Evolutionary conservation across 192 early-diverging fungal species (phyloP).

Genomic region (Hyaloraphidium curvatum): DNA sequence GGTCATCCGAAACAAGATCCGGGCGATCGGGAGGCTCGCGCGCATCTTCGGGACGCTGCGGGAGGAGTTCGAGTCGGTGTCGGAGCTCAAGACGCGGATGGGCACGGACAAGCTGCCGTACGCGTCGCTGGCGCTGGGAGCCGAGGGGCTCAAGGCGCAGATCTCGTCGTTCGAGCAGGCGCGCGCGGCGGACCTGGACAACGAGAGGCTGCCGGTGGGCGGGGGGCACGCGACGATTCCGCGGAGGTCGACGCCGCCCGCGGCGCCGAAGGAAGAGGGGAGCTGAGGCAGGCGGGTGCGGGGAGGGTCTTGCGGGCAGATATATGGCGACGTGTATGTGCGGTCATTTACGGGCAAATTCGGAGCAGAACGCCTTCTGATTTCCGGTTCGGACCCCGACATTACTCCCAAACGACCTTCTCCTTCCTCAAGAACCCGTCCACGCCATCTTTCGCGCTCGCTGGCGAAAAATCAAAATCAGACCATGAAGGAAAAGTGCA

Average conservation of each 20-base stretch:
- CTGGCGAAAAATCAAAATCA: no score
- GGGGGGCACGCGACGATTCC: not conserved
- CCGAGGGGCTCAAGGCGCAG: constrained; percentile 76
- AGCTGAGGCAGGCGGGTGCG: no score
- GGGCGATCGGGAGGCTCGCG: constrained; percentile 81
- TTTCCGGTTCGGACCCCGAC: no score
- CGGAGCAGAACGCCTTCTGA: no score
- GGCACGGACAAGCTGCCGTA: constrained; percentile 67
- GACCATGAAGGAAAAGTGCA: no score
- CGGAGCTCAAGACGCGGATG: constrained; percentile 78
- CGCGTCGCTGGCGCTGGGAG: constrained; percentile 71
- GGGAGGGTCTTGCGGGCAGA: no score
- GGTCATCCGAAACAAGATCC: constrained; percentile 70
- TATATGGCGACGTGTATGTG: no score
- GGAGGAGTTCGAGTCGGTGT: constrained; percentile 77
- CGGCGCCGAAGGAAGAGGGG: no score
- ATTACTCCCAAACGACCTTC: no score
- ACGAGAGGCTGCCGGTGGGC: constrained; percentile 72
- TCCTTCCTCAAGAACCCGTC: not conserved
- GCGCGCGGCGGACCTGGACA: constrained; percentile 70
- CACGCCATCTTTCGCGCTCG: not conserved
- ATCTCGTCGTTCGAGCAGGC: constrained; percentile 88
- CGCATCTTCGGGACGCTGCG: constrained; percentile 75
- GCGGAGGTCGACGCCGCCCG: no score
- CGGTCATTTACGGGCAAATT: no score